Conservation (phyloP, 805 yeast species). For the Metschnikowia anglica region DNA sequence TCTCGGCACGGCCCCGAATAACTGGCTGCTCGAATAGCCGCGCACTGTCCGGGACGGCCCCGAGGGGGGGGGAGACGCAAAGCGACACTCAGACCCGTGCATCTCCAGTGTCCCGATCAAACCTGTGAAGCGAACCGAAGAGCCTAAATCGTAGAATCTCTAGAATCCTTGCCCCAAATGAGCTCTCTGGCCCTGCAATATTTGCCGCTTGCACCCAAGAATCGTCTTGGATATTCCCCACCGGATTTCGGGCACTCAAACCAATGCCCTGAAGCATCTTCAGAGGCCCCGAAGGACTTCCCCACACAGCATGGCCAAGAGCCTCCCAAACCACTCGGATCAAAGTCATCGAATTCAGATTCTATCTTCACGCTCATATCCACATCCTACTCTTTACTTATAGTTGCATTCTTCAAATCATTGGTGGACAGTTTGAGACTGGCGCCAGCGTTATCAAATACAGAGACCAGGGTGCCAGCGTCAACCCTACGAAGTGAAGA, state of each 20-base stretch:
- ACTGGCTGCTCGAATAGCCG: too few relatives aligned
- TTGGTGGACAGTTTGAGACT: constrained; percentile 7
- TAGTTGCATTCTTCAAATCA: constrained; percentile 13
- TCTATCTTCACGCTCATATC: constrained; percentile 9
- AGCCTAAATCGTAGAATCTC: too few relatives aligned
- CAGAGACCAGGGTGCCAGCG: not conserved
- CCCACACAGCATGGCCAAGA: not conserved
- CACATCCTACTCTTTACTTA: constrained; percentile 13
- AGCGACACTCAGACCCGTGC: too few relatives aligned
- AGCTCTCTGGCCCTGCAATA: not conserved
- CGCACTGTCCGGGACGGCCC: too few relatives aligned
- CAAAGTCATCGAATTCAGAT: constrained; percentile 2
- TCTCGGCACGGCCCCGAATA: too few relatives aligned
- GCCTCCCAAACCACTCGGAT: not conserved
- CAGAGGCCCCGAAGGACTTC: not conserved
- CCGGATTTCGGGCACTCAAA: not conserved
- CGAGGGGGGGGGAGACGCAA: too few relatives aligned
- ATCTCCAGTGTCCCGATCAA: too few relatives aligned
- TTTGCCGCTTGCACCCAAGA: constrained; percentile 9
- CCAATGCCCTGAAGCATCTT: not conserved
- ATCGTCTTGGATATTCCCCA: constrained; percentile 10
- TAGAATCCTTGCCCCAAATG: too few relatives aligned
- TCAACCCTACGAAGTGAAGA: constrained; percentile 3
- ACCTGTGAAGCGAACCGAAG: too few relatives aligned
- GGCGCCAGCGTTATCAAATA: not conserved